Base-by-base conservation (phyloP, 2,329 filamentous ascomycete species). In the Fusarium humuli region DNA sequence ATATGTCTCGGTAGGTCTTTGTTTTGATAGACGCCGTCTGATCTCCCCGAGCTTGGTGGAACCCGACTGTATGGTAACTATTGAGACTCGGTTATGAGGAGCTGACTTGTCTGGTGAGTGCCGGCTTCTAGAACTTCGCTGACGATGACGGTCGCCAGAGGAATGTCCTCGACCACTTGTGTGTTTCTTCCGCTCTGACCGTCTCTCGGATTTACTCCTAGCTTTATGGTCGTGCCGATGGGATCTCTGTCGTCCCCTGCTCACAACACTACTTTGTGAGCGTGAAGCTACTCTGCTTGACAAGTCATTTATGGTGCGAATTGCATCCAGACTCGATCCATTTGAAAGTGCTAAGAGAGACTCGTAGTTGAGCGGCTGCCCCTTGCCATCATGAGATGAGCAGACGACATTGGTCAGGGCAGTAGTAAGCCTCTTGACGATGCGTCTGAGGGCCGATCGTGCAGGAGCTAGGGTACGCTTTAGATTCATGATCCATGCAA, bases 1-100 rank as follows among this genome's bases (percentile, higher is more conserved):
- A 23, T 56, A 53, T 30, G 29, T 46, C 23, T 65, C 53, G 5
- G 13, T 22, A 18, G 57, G 49, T 22, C 62, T 55, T 46, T 65
- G 65, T 30, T 53, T 65, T n/a, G 57, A 69, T 5, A 56, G 65
- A n/a, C 74, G 75, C 20, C 64, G 69, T 48, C 70, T 71, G 46
- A 83, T 79, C 67, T 84, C 82, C n/a, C 82, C 82, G 6, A 84
- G 69, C 60, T 84, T 84, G 14, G 82, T 84, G 63, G 82, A 84
- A 55, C 79, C 81, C 3, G 83, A 83, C 7, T 80, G 79, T 47
- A 79, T 80, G 6, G 82, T 82, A 57, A 79, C 71, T 30, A 74
- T 67, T 12, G 78, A 78, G 27, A 71, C 32, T 55, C 73, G 67
- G 40, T 75, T 70, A 23, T 63, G 53, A 42, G 47, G 14, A n/a